Evolutionary conservation across 306 rosid genomes (phyloP), one percentile per base, ranked within the genome.

Genomic region (Heteromeles arbutifolia): DNA sequence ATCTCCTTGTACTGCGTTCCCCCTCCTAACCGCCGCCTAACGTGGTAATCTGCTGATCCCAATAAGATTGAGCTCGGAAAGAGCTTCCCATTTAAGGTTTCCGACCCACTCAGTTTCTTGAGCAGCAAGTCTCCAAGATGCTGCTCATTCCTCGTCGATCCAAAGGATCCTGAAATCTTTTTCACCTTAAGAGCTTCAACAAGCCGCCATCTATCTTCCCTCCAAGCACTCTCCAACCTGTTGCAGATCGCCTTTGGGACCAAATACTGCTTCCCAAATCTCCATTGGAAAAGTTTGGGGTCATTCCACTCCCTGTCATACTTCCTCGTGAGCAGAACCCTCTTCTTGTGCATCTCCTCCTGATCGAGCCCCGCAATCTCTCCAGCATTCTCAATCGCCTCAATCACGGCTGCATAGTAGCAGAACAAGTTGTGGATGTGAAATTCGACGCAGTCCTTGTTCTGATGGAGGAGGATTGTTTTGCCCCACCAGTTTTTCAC

Each of bases 201-300:
- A 2, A 96, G 84, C 64, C 84, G 80, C 98, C 97, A 90, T 66
- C 87, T 85, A 70, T 92, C 99, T 82, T 92, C 96, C 75, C 74
- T 90, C 90, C 90, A 88, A 52, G 89, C 90, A 61, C 57, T 74
- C 44, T 84, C 94, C 86, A 92, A 68, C 19, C 86, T 84, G 52
- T 65, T 82, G 81, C 83, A 81, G 28, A 96, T 89, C 26, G 79
- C 93, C 19, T 79, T 80, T 22, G 94, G 84, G 29, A 96, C 89
- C 86, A 96, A 81, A 80, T 96, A 96, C 80, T 96, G 99, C 77
- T 88, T 92, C 77, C 99, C 99, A 37, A 87, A 96, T 83, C 86
- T 85, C 98, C 97, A 90, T 2, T 89, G 90, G 76, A 96, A 96
- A 74, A 96, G 92, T 64, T 81, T 81, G 0, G 87, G 87, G 63